Evolutionary conservation across 352 stramenopile species (phyloP), one percentile per base, ranked within the genome.

Genomic region (Globisporangium splendens): DNA sequence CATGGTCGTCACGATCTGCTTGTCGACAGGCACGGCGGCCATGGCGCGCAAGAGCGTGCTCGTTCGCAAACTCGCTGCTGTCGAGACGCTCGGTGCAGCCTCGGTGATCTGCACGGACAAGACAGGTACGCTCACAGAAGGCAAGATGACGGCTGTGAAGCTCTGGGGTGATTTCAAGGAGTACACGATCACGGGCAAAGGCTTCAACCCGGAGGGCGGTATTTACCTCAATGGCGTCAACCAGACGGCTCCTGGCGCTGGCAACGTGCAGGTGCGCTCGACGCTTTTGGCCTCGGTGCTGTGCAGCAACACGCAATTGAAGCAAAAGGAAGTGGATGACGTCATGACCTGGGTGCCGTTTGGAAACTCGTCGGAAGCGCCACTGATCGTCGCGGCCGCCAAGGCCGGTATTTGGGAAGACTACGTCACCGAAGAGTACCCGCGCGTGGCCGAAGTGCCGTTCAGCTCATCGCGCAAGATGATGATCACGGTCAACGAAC

Each of bases 381-480:
- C 82, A 20, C 58, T 94, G 11, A 56, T 92, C n/a, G 75, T 88
- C 7, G 77, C 83, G 1, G 85, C 87, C 1, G 82, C 82, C 6
- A 91, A 91, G 62, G 73, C 79, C 39, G 78, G 73, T 0, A 79
- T 88, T 38, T 81, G 72, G 68, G 76, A 86, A 54, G 76, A 88
- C 42, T 69, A 71, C 28, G 63, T 83, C 13, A 17, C 69, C 2
- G 54, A 53, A n/a, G 74, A 80, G 65, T 91, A 79, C 74, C 83
- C 79, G 20, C 82, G 96, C 11, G 38, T 92, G 0, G 79, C 84
- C 13, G 93, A 98, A 78, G 85, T 98, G 46, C 90, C 95, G 0
- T 99, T 99, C 76, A 96, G 74, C 22, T 98, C 92, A 14, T 91
- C 97, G 8, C 80, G 89, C 22, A 99, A 99, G 71, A 89, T 88